A percentile compares a stretch with the other conserved stretches of the same genome.
phyloP scores from a whole-genome alignment of 352 stramenopile species.

The Pythium sukuiense region DNA sequence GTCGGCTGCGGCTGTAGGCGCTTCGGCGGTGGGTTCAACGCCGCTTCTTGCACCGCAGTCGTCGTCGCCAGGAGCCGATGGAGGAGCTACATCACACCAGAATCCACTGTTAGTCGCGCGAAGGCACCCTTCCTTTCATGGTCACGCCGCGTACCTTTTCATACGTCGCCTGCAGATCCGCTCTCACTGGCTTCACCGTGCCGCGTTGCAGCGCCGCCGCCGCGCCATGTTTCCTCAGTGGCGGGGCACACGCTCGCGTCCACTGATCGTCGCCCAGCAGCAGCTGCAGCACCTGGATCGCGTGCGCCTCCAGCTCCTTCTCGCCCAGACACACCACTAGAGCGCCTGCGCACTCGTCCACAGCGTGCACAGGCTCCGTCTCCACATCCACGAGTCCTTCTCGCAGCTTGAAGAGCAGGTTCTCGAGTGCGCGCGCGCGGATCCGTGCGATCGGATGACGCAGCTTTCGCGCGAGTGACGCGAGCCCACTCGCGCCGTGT shows the following conservation, averaged over 20 bases:
- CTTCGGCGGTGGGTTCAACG: not conserved
- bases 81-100: constrained; percentile 12
- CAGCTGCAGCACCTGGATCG: constrained; percentile 56
- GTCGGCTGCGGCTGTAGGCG: not conserved
- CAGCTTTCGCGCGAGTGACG: constrained; percentile 57
- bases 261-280: constrained; percentile 26
- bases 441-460: constrained; percentile 62
- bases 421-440: constrained; percentile 53
- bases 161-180: constrained; percentile 15
- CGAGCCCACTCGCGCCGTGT: constrained; percentile 16
- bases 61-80: constrained; percentile 19
- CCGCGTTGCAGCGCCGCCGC: constrained; percentile 20
- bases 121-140: not conserved
- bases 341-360: constrained; percentile 32
- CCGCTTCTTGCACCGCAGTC: not conserved
- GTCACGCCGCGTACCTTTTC: constrained; percentile 17
- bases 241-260: not conserved
- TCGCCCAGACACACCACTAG: constrained; percentile 45
- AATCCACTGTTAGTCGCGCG: not conserved
- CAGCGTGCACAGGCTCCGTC: constrained; percentile 31
- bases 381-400: constrained; percentile 44
- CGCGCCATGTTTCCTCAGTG: constrained; percentile 17
- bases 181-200: not conserved
- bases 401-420: constrained; percentile 66
- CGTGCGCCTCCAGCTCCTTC: constrained; percentile 41